Conservation (phyloP, 2,329 filamentous ascomycete species). For the Beauveria sp. region DNA sequence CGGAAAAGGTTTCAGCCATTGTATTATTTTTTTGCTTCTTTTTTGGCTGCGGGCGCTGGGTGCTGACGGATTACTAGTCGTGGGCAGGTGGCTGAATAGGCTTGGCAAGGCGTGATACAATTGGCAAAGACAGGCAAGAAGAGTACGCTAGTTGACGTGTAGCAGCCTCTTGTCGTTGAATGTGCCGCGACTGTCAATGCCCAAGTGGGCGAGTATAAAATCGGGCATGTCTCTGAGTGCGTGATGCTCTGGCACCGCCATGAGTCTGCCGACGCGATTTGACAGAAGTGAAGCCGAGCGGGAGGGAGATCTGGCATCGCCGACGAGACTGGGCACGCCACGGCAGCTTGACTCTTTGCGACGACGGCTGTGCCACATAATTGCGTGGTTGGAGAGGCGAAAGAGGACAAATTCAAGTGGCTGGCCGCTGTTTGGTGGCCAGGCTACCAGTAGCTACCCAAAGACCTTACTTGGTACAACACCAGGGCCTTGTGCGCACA, state of each 20-base stretch:
- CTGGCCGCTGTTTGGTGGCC: neutral
- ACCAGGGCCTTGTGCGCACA: neutral
- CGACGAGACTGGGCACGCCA: neutral
- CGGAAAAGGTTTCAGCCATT: conserved; percentile 6
- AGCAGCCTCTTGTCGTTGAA: neutral
- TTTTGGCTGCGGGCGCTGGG: neutral
- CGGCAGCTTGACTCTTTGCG: neutral
- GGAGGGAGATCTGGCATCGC: neutral
- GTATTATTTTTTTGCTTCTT: conserved; percentile 6
- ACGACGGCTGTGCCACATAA: neutral
- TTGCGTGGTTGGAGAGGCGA: neutral
- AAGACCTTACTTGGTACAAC: neutral
- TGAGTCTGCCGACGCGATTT: neutral
- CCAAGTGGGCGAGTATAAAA: conserved; percentile 7
- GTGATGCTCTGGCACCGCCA: too few relatives aligned
- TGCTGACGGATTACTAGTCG: neutral
- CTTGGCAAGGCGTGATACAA: neutral
- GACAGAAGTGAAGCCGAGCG: neutral
- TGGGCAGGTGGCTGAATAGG: conserved; percentile 2
- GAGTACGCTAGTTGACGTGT: conserved; percentile 7
- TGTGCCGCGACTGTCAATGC: neutral
- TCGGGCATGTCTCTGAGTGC: neutral
- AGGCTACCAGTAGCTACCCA: neutral
- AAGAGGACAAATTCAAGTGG: conserved; percentile 2
- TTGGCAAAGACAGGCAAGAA: neutral